phyloP scores from a whole-genome alignment of 306 rosid genomes.

The Dalbergia oliveri region DNA sequence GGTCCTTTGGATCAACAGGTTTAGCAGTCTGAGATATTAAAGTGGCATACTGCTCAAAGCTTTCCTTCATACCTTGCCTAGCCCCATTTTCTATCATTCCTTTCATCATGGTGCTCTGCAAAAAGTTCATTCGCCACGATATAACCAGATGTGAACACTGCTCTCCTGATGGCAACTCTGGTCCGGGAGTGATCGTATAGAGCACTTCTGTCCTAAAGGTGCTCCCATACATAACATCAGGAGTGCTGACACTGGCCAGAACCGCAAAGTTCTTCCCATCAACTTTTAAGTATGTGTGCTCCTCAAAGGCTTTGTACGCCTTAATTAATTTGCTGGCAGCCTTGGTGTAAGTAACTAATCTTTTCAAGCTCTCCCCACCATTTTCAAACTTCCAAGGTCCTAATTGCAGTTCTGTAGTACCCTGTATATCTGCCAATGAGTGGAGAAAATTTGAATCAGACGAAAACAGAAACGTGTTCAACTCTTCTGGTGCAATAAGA shows the following conservation, averaged over 20 bases:
- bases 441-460: slow-evolving; percentile 73
- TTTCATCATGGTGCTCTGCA: slow-evolving; percentile 96
- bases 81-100: slow-evolving; percentile 97
- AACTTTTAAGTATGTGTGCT: slow-evolving; percentile 85
- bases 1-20: slow-evolving; percentile 73
- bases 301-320: slow-evolving; percentile 88
- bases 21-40: slow-evolving; percentile 75
- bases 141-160: slow-evolving; percentile 77
- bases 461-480: slow-evolving; percentile 76
- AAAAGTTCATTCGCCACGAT: slow-evolving; percentile 92
- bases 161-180: slow-evolving; percentile 85
- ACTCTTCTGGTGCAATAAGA: slow-evolving; percentile 67
- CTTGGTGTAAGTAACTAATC: slow-evolving; percentile 74
- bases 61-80: slow-evolving; percentile 87
- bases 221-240: slow-evolving; percentile 86
- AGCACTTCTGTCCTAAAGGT: slow-evolving; percentile 82
- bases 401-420: slow-evolving; percentile 74
- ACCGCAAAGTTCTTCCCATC: slow-evolving; percentile 88
- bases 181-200: slow-evolving; percentile 82
- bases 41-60: slow-evolving; percentile 77
- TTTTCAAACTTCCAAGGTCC: slow-evolving; percentile 88
- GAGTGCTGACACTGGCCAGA: slow-evolving; percentile 72
- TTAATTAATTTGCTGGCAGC: slow-evolving; percentile 80
- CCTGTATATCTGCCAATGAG: slow-evolving; percentile 74
- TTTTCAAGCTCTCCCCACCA: slow-evolving; percentile 66